Evolutionary conservation across 805 yeast species (phyloP).

Genomic region (Hanseniaspora lindneri): DNA sequence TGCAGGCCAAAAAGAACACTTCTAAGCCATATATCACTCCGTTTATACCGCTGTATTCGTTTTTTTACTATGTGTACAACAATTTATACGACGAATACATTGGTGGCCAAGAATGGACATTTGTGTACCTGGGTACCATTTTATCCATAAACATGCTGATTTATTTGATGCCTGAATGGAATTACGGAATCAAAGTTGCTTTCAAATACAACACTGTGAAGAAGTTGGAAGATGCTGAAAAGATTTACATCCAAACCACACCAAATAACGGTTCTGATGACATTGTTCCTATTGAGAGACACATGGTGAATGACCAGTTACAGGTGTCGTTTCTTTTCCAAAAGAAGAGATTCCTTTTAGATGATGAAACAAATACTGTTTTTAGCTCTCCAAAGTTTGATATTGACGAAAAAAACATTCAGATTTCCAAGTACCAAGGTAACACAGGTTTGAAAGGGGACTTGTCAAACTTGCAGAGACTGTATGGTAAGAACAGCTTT

Average conservation of each 20-base stretch:
- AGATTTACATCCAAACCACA: slow-evolving; percentile 65
- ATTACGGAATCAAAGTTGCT: slow-evolving; percentile 49
- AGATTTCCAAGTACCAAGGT: slow-evolving; percentile 42
- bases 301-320: slow-evolving; percentile 42
- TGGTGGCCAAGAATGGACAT: slow-evolving; percentile 91
- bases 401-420: slow-evolving; percentile 45
- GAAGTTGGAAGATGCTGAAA: slow-evolving; percentile 50
- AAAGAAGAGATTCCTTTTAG: slow-evolving; percentile 76
- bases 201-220: slow-evolving; percentile 55
- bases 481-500: slow-evolving; percentile 75
- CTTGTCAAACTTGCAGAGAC: slow-evolving; percentile 38
- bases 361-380: slow-evolving; percentile 33
- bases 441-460: slow-evolving; percentile 47
- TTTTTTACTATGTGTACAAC: slow-evolving; percentile 51
- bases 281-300: slow-evolving; percentile 51
- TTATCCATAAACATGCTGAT: slow-evolving; percentile 62
- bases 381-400: slow-evolving; percentile 74
- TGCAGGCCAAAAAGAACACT: slow-evolving; percentile 51
- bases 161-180: slow-evolving; percentile 93
- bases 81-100: slow-evolving; percentile 68
- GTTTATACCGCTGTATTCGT: slow-evolving; percentile 65
- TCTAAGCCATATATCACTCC: slow-evolving; percentile 75
- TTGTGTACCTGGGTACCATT: slow-evolving; percentile 67
- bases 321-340: slow-evolving; percentile 75
- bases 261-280: slow-evolving; percentile 80